These are phyloP conservation scores for Cytospora piceicola DNA, from an alignment of 2,329 filamentous ascomycete genomes.

Conservation along the genomic window DNA sequence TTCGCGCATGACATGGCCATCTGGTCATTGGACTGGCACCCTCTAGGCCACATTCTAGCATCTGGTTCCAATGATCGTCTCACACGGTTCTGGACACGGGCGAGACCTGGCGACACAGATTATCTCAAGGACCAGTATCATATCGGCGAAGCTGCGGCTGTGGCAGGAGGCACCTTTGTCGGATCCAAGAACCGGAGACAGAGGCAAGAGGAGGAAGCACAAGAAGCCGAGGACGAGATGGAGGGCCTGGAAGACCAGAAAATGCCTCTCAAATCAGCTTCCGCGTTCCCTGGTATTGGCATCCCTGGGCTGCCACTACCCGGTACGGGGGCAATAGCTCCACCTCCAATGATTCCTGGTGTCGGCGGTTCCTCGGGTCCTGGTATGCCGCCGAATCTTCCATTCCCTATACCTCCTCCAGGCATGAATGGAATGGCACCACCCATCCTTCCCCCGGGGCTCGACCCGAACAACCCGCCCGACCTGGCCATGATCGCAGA, in stretches of 20 bases:
- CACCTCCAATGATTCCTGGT: slow-evolving; percentile 52
- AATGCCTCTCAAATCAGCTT: slow-evolving; percentile 65
- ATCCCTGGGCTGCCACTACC: slow-evolving; percentile 64
- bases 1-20: slow-evolving; percentile 94
- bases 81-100: slow-evolving; percentile 94
- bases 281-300: slow-evolving; percentile 51
- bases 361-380: slow-evolving; percentile 47
- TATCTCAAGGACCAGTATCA: slow-evolving; percentile 91
- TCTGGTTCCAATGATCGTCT: slow-evolving; percentile 96
- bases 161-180: slow-evolving; percentile 94
- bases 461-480: slow-evolving; percentile 63
- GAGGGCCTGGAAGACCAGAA: slow-evolving; percentile 92
- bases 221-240: slow-evolving; percentile 89
- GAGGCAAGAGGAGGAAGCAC: slow-evolving; percentile 89
- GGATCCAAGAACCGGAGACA: slow-evolving; percentile 76
- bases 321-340: slow-evolving; percentile 38
- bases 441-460: slow-evolving; percentile 52
- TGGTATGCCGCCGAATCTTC: slow-evolving; percentile 52
- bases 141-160: slow-evolving; percentile 89
- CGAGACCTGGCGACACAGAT: slow-evolving; percentile 83
- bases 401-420: slow-evolving; percentile 56
- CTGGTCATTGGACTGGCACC: slow-evolving; percentile 98
- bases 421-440: slow-evolving; percentile 46
- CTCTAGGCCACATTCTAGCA: slow-evolving; percentile 90
- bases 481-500: slow-evolving; percentile 65